Percentiles rank a stretch among this genome's conserved stretches.
phyloP scores from a whole-genome alignment of 2,329 filamentous ascomycete species.

The Graphilbum fragrans region DNA sequence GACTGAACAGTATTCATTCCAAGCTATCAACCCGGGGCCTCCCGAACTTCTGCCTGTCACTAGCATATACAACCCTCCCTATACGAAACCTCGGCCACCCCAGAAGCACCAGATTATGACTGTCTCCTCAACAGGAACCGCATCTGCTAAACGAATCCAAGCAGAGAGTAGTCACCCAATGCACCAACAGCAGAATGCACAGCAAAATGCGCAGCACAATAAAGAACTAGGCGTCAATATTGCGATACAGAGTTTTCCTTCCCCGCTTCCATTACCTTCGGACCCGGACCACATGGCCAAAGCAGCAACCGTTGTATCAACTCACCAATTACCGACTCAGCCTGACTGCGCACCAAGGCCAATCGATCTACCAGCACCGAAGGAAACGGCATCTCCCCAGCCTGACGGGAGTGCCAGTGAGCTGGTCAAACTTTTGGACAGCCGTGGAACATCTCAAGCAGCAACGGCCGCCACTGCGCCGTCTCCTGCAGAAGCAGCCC shows the following conservation, averaged over 20 bases:
- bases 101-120: conserved; percentile 2
- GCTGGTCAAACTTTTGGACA: no score
- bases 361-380: no score
- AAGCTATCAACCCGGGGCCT: conserved; percentile 29
- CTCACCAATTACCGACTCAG: no score
- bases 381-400: no score
- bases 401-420: no score
- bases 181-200: not conserved
- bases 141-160: conserved; percentile 8
- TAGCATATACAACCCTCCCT: conserved; percentile 27
- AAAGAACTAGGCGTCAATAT: not conserved
- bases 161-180: conserved; percentile 7
- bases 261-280: not conserved
- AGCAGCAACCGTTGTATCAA: not conserved
- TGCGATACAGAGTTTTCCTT: no score
- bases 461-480: no score
- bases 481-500: no score
- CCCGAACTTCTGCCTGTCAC: conserved; percentile 28
- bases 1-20: conserved; percentile 21
- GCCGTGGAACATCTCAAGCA: no score
- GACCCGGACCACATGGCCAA: not conserved
- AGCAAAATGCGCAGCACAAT: not conserved
- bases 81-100: conserved; percentile 3
- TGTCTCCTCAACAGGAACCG: not conserved
- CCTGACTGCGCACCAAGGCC: no score